Base-by-base conservation (phyloP, 305 asterid genomes). In the Monarda citriodora region DNA sequence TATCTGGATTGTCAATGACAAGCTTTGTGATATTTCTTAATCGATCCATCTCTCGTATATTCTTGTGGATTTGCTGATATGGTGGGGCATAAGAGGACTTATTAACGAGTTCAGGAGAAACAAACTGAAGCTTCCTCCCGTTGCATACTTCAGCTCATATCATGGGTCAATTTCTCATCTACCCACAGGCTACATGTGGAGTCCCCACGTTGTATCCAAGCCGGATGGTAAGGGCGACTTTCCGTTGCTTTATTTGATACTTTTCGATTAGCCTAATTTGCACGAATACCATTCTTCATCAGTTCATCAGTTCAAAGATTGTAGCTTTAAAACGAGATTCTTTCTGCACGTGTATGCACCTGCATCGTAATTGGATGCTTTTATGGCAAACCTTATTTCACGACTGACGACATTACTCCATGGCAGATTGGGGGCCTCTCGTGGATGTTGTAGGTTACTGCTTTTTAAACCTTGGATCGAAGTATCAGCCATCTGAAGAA, bases 151-250 rank as follows among this genome's bases (percentile, higher is more conserved):
- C 84, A 94, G 88, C 75, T 84, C 85, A 49, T 94, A 88, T 72
- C 93, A 85, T 51, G 99, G 96, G 42, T 94, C 99, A 12, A 88
- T 94, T 74, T 88, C 97, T 68, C 97, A 94, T 76, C 83, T 94
- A 34, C 99, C 99, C 22, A 94, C 98, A 21, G 98, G 95, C 74
- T 94, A 94, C 63, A 91, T 91, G 89, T 94, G 99, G 99, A 94
- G 99, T 67, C 96, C 99, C 12, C 87, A 82, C 61, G 81, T 94
- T 52, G 99, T 94, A 59, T 89, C 98, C 57, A 94, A 94, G 81
- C 99, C 99, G 71, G 76, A 79, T 36, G 99, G 98, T 88, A 72
- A 67, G 53, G 25, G 25, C 70, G 34, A 56, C 63, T 58, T 63
- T 53, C 34, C 21, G 42, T 64, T 34, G 50, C 65, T 53, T 41